Evolutionary conservation across 208 protist species (phyloP).

Genomic region (Leishmania braziliensis): DNA sequence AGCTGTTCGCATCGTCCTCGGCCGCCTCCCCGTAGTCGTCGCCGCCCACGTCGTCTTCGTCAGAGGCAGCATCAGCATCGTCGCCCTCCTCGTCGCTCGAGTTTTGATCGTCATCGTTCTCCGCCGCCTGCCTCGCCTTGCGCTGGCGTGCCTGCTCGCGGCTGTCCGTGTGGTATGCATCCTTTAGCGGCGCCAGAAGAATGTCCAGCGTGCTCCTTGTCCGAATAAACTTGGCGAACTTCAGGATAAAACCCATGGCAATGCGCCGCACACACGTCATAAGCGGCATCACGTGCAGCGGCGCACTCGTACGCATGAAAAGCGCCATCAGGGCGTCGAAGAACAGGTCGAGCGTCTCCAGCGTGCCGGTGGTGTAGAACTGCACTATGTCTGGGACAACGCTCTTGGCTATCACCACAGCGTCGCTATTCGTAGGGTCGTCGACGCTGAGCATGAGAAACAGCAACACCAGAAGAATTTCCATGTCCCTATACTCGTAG

Average conservation of each 20-base stretch:
- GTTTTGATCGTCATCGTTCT: slow-evolving; percentile 38
- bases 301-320: slow-evolving; percentile 70
- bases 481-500: slow-evolving; percentile 82
- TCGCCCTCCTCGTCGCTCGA: slow-evolving; percentile 25
- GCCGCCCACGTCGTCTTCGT: slow-evolving; percentile 14
- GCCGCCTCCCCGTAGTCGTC: slow-evolving; percentile 10
- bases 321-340: slow-evolving; percentile 86
- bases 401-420: slow-evolving; percentile 53
- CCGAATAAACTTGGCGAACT: slow-evolving; percentile 73
- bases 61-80: not conserved
- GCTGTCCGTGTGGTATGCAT: slow-evolving; percentile 83
- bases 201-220: slow-evolving; percentile 64
- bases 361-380: slow-evolving; percentile 73
- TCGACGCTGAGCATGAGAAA: slow-evolving; percentile 87
- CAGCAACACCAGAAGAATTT: slow-evolving; percentile 75
- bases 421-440: slow-evolving; percentile 77
- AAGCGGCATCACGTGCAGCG: slow-evolving; percentile 85
- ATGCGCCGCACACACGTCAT: slow-evolving; percentile 81
- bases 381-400: slow-evolving; percentile 74
- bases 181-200: slow-evolving; percentile 73
- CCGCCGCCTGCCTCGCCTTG: slow-evolving; percentile 48
- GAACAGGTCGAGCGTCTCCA: slow-evolving; percentile 83
- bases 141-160: slow-evolving; percentile 71
- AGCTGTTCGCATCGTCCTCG: slow-evolving; percentile 18
- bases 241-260: slow-evolving; percentile 70